Evolutionary conservation across 1,284 basidiomycete genomes (phyloP).

Genomic region (Coriolopsis trogii): DNA sequence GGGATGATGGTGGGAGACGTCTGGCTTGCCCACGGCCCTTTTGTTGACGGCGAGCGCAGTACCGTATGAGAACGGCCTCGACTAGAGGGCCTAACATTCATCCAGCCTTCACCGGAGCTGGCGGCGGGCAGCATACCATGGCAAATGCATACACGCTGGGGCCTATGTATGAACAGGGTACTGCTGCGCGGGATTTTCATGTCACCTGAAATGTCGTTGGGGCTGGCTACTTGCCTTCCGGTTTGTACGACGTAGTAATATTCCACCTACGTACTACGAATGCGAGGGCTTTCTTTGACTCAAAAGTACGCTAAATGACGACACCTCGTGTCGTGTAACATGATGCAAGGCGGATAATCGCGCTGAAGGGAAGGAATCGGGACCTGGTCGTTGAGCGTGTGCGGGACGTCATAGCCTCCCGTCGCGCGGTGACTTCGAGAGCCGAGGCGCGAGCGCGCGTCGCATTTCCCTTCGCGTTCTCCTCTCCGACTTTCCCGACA

Average conservation of each 20-base stretch:
- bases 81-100: neutral
- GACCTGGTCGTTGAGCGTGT: neutral
- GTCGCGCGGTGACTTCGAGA: neutral
- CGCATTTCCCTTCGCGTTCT: neutral
- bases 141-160: too few relatives aligned
- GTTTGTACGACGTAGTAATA: too few relatives aligned
- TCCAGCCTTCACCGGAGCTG: neutral
- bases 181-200: too few relatives aligned
- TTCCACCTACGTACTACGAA: too few relatives aligned
- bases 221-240: too few relatives aligned
- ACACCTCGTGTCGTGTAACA: too few relatives aligned
- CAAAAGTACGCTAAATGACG: too few relatives aligned
- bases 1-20: neutral
- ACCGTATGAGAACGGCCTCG: neutral
- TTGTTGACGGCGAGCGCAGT: too few relatives aligned
- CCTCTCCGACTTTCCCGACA: slow-evolving; percentile 4
- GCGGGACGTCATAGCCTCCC: slow-evolving; percentile 2
- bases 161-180: too few relatives aligned
- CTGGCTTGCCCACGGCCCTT: too few relatives aligned
- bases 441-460: slow-evolving; percentile 9
- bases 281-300: too few relatives aligned
- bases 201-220: too few relatives aligned
- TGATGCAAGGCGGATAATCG: neutral
- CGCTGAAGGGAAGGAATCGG: neutral
- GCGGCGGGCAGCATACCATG: neutral